phyloP scores from a whole-genome alignment of 2,329 filamentous ascomycete species.

The Aspergillus quadrilineatus region DNA sequence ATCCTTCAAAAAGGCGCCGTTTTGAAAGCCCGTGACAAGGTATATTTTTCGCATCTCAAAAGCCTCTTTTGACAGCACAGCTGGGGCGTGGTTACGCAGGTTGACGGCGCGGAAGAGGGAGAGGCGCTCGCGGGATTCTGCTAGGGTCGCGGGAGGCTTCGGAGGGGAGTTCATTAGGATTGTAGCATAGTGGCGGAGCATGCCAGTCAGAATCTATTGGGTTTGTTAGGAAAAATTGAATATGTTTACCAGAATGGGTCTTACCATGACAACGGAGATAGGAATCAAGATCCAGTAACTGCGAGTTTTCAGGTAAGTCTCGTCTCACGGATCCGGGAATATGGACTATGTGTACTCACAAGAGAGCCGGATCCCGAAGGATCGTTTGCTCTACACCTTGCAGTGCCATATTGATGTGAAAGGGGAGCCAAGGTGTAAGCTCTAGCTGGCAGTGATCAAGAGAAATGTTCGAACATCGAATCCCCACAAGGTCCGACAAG shows the following conservation, averaged over 20 bases:
- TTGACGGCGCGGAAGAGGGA: conserved; percentile 80
- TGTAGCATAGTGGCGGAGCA: conserved; percentile 93
- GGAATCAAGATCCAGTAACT: conserved; percentile 99
- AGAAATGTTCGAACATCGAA: conserved; percentile 4
- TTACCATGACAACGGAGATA: conserved; percentile 94
- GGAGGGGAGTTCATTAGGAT: conserved; percentile 83
- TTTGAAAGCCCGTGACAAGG: conserved; percentile 77
- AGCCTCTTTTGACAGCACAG: conserved; percentile 72
- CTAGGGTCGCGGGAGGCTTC: conserved; percentile 68
- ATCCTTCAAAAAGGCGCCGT: conserved; percentile 84
- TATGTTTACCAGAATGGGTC: conserved; percentile 1
- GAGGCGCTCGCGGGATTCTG: conserved; percentile 72
- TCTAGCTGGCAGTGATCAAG: background rate
- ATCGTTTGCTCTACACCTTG: conserved; percentile 87
- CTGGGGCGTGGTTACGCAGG: conserved; percentile 77
- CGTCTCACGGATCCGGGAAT: background rate
- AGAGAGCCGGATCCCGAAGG: conserved; percentile 95
- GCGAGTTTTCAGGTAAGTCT: conserved; percentile 11
- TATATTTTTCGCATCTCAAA: conserved; percentile 80
- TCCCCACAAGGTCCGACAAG: conserved; percentile 20
- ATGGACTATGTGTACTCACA: conserved; percentile 62
- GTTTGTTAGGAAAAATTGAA: background rate
- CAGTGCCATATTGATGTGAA: conserved; percentile 64
- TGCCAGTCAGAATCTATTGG: conserved; percentile 77
- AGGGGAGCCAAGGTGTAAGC: conserved; percentile 4